A percentile compares a stretch with the other conserved stretches of the same genome.
Conservation (phyloP, 129 eudicot genomes). For the Artemisia argyi region DNA sequence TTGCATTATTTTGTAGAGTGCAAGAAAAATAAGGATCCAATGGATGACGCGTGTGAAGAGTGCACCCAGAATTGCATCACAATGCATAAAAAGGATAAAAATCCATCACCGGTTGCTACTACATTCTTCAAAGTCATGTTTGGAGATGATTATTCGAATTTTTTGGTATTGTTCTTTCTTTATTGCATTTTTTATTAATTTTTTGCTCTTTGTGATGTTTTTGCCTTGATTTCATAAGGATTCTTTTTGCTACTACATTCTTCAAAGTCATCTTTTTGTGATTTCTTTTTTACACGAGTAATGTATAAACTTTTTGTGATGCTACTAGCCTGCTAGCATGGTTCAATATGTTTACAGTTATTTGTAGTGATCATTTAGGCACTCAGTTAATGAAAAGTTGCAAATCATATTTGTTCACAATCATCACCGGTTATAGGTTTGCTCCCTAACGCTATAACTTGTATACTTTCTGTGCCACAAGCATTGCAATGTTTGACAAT, state of each 20-base stretch:
- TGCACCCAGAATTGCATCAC: constrained; percentile 47
- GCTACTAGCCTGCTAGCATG: not conserved
- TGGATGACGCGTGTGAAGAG: constrained; percentile 55
- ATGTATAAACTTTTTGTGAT: constrained; percentile 8
- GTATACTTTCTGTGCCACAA: not conserved
- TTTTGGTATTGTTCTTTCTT: constrained; percentile 42
- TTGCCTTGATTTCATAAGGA: not conserved
- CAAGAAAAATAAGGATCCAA: constrained; percentile 13
- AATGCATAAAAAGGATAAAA: constrained; percentile 34
- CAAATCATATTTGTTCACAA: not conserved
- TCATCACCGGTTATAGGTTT: not conserved
- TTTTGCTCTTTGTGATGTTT: constrained; percentile 3
- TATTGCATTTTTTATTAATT: not conserved
- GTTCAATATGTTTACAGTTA: not conserved
- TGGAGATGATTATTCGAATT: constrained; percentile 31
- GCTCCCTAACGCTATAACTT: not conserved
- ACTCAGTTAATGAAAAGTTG: not conserved
- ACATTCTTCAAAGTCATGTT: constrained; percentile 56
- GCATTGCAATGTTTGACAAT: not conserved
- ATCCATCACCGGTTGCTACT: constrained; percentile 31
- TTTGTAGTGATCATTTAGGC: constrained; percentile 4
- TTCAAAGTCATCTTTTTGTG: not conserved
- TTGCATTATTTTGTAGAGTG: constrained; percentile 18
- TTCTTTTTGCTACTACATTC: not conserved
- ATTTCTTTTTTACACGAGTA: not conserved